These are phyloP conservation scores for Xanthoparmelia taractica DNA, from an alignment of 495 filamentous ascomycete species.

Conservation along the genomic window DNA sequence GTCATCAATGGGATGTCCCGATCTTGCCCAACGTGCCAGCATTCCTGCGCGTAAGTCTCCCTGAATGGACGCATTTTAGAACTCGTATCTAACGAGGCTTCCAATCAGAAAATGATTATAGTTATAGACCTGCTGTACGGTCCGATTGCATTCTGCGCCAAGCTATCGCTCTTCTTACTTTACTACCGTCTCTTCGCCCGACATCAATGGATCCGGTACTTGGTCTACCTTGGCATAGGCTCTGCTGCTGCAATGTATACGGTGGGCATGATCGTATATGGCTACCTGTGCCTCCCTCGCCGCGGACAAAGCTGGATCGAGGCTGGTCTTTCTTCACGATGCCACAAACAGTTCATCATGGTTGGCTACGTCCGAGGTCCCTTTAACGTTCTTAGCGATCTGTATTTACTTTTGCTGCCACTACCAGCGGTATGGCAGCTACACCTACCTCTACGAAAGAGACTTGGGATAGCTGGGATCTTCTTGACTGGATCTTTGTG, in stretches of 20 bases:
- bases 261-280: constrained; percentile 1
- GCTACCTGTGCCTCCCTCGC: constrained; percentile 11
- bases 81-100: not conserved
- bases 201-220: constrained; percentile 1
- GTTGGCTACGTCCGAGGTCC: constrained; percentile 10
- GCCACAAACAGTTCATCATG: not conserved
- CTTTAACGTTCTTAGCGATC: constrained; percentile 24
- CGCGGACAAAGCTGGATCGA: constrained; percentile 9
- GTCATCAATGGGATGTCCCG: constrained; percentile 13
- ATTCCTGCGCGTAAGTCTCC: not conserved
- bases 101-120: not conserved
- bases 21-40: not conserved
- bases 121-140: constrained; percentile 4
- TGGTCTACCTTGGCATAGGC: constrained; percentile 18
- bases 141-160: constrained; percentile 12
- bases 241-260: constrained; percentile 15
- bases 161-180: constrained; percentile 21
- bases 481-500: constrained; percentile 24
- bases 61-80: not conserved
- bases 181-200: constrained; percentile 21
- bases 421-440: constrained; percentile 21
- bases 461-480: constrained; percentile 19
- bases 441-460: constrained; percentile 18
- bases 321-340: not conserved
- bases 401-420: constrained; percentile 24